Percentiles rank a stretch among this genome's conserved stretches.
Conservation (phyloP, 2,329 filamentous ascomycete genomes). For the Cladosporium cucumerinum region DNA sequence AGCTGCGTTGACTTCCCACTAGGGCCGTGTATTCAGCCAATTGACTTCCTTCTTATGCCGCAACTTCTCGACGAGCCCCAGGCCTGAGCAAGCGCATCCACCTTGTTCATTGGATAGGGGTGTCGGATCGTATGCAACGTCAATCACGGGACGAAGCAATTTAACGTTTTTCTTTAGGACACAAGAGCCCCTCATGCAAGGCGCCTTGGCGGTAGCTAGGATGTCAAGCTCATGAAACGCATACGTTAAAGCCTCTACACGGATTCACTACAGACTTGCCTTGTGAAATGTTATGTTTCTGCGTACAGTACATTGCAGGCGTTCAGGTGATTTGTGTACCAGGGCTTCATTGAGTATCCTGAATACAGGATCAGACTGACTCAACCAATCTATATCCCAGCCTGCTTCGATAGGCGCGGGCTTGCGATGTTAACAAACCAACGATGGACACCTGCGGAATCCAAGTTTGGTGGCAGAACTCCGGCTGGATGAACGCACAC, state of each 20-base stretch:
- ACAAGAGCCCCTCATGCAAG: background rate
- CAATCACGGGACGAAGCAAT: background rate
- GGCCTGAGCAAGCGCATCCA: background rate
- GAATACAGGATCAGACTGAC: background rate
- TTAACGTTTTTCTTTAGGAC: background rate
- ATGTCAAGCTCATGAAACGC: background rate
- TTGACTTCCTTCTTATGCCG: background rate
- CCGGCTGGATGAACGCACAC: background rate
- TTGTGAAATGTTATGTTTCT: background rate
- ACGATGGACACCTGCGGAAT: background rate
- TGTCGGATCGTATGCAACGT: background rate
- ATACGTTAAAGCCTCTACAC: background rate
- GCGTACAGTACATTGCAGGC: background rate
- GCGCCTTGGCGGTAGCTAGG: background rate
- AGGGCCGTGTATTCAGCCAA: background rate
- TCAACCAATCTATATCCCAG: background rate
- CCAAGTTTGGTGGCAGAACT: background rate
- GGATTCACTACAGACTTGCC: background rate
- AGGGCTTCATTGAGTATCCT: background rate
- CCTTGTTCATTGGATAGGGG: background rate
- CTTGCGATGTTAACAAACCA: background rate
- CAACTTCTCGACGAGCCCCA: background rate
- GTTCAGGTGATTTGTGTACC: background rate
- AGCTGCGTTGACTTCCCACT: background rate
- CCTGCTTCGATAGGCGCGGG: background rate